Percentiles rank a stretch among this genome's conserved stretches.
phyloP scores from a whole-genome alignment of 225 moss, liverwort and hornwort species.

The Bryoerythrophyllum caledonicum region DNA sequence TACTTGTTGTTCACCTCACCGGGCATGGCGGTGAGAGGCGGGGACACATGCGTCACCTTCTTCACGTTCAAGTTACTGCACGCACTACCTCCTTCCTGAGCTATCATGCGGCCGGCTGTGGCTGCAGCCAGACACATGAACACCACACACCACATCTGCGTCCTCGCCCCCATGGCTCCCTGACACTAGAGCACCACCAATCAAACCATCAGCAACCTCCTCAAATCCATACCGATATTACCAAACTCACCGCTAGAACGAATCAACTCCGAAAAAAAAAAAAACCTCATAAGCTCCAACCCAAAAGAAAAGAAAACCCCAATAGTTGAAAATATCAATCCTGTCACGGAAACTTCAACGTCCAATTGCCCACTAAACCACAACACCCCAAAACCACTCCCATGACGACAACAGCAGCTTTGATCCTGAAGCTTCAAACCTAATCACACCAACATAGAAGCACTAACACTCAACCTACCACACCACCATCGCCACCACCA shows the following conservation, averaged over 20 bases:
- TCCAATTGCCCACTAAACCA: not conserved
- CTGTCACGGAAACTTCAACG: too few species aligned
- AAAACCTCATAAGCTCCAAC: not conserved
- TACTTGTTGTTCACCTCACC: conserved; percentile 50
- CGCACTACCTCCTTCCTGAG: conserved; percentile 17
- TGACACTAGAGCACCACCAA: not conserved
- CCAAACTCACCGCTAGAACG: not conserved
- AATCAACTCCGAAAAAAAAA: not conserved
- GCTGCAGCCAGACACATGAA: conserved; percentile 26
- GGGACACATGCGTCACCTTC: conserved; percentile 20
- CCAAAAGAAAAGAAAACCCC: too few species aligned
- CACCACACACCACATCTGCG: conserved; percentile 25
- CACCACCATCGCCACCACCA: not conserved
- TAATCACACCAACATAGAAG: not conserved
- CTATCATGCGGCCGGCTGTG: conserved; percentile 25
- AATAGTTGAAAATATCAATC: too few species aligned
- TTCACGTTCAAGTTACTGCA: conserved; percentile 20
- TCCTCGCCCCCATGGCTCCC: conserved; percentile 12
- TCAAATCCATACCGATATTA: not conserved
- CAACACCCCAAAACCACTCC: not conserved
- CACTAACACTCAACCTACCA: not conserved
- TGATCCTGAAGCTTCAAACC: not conserved
- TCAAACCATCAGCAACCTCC: not conserved
- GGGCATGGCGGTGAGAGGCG: conserved; percentile 33
- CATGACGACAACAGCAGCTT: not conserved